Evolutionary conservation across 2,329 filamentous ascomycete genomes (phyloP).

Genomic region (Endothia cerciana): DNA sequence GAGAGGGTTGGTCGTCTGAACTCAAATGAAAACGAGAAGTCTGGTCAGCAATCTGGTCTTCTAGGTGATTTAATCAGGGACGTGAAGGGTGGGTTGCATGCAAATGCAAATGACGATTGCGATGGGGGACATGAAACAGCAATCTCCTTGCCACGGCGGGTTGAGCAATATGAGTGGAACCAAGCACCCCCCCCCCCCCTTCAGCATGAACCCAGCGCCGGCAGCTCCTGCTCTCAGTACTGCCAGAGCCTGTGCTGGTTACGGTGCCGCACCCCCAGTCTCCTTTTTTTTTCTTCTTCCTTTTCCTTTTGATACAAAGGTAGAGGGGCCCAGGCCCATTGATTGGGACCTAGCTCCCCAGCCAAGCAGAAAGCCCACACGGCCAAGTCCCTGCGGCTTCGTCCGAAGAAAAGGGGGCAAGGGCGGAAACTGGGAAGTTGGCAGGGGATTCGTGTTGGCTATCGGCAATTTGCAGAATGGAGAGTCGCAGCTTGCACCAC

Average conservation of each 20-base stretch:
- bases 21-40: slow-evolving; percentile 33
- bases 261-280: neutral
- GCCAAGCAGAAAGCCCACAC: slow-evolving; percentile 1
- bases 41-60: slow-evolving; percentile 13
- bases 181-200: neutral
- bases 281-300: neutral
- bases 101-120: slow-evolving; percentile 44
- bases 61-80: slow-evolving; percentile 26
- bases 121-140: slow-evolving; percentile 51
- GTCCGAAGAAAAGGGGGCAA: slow-evolving; percentile 4
- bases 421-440: slow-evolving; percentile 11
- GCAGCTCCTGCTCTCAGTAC: slow-evolving; percentile 9
- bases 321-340: neutral
- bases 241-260: neutral
- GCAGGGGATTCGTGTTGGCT: neutral
- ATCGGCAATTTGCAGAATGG: slow-evolving; percentile 10
- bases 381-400: slow-evolving; percentile 4
- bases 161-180: slow-evolving; percentile 44
- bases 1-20: slow-evolving; percentile 50
- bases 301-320: neutral
- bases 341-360: neutral
- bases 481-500: neutral
- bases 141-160: slow-evolving; percentile 49
- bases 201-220: slow-evolving; percentile 22
- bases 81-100: slow-evolving; percentile 42